Evolutionary conservation across 2,329 filamentous ascomycete species (phyloP).

Genomic region (Aspergillus spinulosporus): DNA sequence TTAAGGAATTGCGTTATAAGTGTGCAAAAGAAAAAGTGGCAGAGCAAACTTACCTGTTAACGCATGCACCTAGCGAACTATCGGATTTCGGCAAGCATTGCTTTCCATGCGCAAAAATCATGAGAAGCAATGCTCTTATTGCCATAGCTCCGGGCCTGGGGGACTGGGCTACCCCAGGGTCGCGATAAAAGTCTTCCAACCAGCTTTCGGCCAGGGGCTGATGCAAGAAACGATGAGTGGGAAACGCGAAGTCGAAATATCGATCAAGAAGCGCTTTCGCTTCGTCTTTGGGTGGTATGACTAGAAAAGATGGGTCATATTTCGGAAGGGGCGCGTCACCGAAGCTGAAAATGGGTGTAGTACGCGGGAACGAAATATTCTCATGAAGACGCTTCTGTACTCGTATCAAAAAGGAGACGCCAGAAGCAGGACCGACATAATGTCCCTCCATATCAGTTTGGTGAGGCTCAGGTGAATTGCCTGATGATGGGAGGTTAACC

Average conservation of each 20-base stretch:
- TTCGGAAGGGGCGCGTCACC: slow-evolving; percentile 19
- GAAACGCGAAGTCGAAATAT: slow-evolving; percentile 26
- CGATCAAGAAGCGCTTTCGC: slow-evolving; percentile 15
- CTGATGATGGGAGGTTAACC: slow-evolving; percentile 6
- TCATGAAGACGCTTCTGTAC: slow-evolving; percentile 19
- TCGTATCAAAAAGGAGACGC: slow-evolving; percentile 21
- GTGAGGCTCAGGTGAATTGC: slow-evolving; percentile 18
- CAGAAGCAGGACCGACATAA: slow-evolving; percentile 20
- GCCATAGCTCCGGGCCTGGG: slow-evolving; percentile 12
- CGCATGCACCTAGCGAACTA: slow-evolving; percentile 19
- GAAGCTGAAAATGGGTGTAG: slow-evolving; percentile 21
- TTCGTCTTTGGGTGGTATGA: slow-evolving; percentile 16
- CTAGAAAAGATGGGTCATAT: slow-evolving; percentile 17
- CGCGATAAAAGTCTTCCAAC: slow-evolving; percentile 21
- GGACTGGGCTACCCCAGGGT: slow-evolving; percentile 2
- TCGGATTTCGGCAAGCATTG: slow-evolving; percentile 41
- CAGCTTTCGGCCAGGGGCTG: slow-evolving; percentile 19
- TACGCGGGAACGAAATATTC: slow-evolving; percentile 13
- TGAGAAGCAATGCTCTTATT: slow-evolving; percentile 50
- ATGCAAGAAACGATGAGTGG: slow-evolving; percentile 25
- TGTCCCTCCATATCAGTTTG: slow-evolving; percentile 22
- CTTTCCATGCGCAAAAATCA: slow-evolving; percentile 56
- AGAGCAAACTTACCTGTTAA: slow-evolving; percentile 15
- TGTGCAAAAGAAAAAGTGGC: neutral
- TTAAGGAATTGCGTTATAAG: neutral